phyloP scores from a whole-genome alignment of 768 basidiomycete genomes.

The Leccinum obscurum region DNA sequence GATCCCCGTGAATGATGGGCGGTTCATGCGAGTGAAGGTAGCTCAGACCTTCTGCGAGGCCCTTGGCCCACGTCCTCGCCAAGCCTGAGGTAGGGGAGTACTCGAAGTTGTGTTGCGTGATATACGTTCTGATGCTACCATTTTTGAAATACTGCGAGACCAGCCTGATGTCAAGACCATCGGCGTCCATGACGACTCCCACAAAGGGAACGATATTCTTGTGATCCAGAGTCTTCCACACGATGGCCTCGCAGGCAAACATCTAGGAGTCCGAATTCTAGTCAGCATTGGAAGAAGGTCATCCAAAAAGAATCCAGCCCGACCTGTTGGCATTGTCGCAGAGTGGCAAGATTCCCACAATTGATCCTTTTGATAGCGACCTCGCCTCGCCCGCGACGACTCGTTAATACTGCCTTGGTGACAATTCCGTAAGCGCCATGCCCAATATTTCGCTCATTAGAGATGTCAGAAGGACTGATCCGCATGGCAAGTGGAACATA shows the following conservation, averaged over 20 bases:
- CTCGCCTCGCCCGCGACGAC: background rate
- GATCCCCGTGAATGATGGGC: slow-evolving; percentile 41
- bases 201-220: slow-evolving; percentile 28
- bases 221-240: slow-evolving; percentile 29
- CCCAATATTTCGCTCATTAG: background rate
- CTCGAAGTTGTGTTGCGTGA: background rate
- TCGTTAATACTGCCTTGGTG: slow-evolving; percentile 14
- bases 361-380: slow-evolving; percentile 31
- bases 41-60: slow-evolving; percentile 21
- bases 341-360: background rate
- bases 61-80: slow-evolving; percentile 13
- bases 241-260: slow-evolving; percentile 29
- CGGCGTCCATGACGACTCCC: slow-evolving; percentile 16
- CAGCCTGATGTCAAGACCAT: slow-evolving; percentile 16
- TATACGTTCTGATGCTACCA: slow-evolving; percentile 17
- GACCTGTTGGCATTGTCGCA: slow-evolving; percentile 16
- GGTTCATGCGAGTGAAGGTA: slow-evolving; percentile 29
- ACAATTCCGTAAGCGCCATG: slow-evolving; percentile 25
- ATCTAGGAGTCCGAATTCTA: slow-evolving; percentile 11
- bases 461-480: slow-evolving; percentile 9
- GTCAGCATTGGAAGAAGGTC: background rate
- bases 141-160: slow-evolving; percentile 26
- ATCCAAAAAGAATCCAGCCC: background rate
- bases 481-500: slow-evolving; percentile 22
- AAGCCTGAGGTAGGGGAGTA: background rate